phyloP scores from a whole-genome alignment of 2,329 filamentous ascomycete genomes.

The Neophaeococcomyces mojaviensis region DNA sequence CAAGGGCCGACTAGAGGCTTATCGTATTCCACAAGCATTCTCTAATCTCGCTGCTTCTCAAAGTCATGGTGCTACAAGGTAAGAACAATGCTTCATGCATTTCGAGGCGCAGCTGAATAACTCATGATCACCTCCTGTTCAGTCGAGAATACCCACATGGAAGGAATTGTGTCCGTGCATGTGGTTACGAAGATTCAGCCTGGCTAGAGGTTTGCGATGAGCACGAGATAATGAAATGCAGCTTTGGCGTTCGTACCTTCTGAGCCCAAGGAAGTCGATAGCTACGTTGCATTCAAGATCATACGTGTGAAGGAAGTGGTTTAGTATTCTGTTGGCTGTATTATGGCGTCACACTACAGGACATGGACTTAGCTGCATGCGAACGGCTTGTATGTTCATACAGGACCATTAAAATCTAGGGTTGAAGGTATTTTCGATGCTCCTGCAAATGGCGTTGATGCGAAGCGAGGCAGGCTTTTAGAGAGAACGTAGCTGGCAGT shows the following conservation, averaged over 20 bases:
- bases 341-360: not conserved
- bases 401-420: too few species aligned
- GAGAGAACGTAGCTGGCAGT: too few species aligned
- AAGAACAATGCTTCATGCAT: constrained; percentile 6
- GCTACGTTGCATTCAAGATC: constrained; percentile 11
- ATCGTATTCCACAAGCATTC: constrained; percentile 10
- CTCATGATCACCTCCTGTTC: constrained; percentile 6
- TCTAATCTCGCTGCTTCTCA: constrained; percentile 6
- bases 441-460: too few species aligned
- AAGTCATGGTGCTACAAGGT: constrained; percentile 7
- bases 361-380: too few species aligned
- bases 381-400: too few species aligned
- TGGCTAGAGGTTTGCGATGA: constrained; percentile 7
- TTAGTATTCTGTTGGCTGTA: constrained; percentile 8
- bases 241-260: constrained; percentile 11
- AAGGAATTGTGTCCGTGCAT: constrained; percentile 5
- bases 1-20: constrained; percentile 8
- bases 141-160: constrained; percentile 5
- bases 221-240: constrained; percentile 12
- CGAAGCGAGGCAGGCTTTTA: too few species aligned
- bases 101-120: constrained; percentile 6
- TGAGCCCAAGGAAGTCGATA: constrained; percentile 12
- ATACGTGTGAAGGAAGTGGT: constrained; percentile 9
- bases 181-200: constrained; percentile 7
- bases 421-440: too few species aligned